These are phyloP conservation scores for Vaccinium vitisidaea DNA, from an alignment of 148 eudicot genomes.

Conservation along the genomic window DNA sequence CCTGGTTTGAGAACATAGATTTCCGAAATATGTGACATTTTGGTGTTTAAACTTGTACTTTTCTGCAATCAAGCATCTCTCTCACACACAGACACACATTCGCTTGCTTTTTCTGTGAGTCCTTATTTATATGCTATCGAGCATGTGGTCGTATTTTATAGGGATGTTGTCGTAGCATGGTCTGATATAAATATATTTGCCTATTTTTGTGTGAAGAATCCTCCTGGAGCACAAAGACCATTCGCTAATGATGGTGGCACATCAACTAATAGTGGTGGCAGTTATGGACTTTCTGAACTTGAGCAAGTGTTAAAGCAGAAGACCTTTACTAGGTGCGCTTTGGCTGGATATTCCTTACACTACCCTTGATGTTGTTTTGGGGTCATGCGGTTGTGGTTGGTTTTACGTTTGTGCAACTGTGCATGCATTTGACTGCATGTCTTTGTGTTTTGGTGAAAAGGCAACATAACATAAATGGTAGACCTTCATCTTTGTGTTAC, in stretches of 20 bases:
- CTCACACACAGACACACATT: background rate
- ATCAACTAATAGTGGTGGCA: slow-evolving; percentile 16
- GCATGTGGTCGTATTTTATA: background rate
- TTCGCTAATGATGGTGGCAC: slow-evolving; percentile 15
- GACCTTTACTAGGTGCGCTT: slow-evolving; percentile 72
- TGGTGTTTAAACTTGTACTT: background rate
- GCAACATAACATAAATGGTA: background rate
- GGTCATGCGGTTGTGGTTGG: background rate
- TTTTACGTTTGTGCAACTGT: background rate
- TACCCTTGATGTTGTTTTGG: background rate
- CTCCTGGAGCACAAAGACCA: slow-evolving; percentile 32
- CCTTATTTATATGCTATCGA: background rate
- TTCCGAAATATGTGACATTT: background rate
- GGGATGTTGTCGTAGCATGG: background rate
- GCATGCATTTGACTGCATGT: background rate
- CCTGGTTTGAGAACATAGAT: background rate
- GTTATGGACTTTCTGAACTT: slow-evolving; percentile 61
- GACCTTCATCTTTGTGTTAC: background rate
- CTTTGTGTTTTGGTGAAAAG: background rate
- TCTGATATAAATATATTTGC: background rate
- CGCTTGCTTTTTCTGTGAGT: background rate
- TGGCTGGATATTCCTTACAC: background rate
- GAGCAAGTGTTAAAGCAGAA: slow-evolving; percentile 78
- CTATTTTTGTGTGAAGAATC: slow-evolving; percentile 29
- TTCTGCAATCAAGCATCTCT: background rate